Percentiles rank a stretch among this genome's conserved stretches.
phyloP scores from a whole-genome alignment of 306 rosid genomes.

The Cucumis hystrix region DNA sequence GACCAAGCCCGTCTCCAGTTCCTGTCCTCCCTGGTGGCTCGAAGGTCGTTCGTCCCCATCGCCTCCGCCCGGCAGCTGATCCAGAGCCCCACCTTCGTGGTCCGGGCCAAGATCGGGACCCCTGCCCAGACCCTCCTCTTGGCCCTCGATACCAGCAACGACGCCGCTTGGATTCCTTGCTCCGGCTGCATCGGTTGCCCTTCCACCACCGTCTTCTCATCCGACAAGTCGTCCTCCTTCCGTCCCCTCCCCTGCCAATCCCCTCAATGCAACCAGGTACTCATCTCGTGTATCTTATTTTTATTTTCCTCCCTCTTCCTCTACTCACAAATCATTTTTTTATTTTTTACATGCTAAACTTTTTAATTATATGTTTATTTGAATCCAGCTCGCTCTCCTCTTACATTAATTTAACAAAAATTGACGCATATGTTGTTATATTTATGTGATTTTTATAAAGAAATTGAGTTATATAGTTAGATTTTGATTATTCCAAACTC shows the following conservation, averaged over 20 bases:
- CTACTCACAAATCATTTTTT: too few species aligned
- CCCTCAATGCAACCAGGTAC: conserved; percentile 75
- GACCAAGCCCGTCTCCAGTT: conserved; percentile 55
- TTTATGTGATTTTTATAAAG: too few species aligned
- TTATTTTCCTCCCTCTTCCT: too few species aligned
- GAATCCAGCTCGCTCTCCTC: too few species aligned
- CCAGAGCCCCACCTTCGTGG: conserved; percentile 72
- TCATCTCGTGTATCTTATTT: neutral
- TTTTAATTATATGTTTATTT: too few species aligned
- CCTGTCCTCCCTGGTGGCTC: conserved; percentile 35
- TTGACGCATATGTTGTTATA: too few species aligned
- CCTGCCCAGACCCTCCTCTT: conserved; percentile 68
- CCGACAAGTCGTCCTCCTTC: conserved; percentile 41
- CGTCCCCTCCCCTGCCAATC: conserved; percentile 31
- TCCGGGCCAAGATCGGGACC: conserved; percentile 54
- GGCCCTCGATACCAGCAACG: conserved; percentile 83
- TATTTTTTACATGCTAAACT: too few species aligned
- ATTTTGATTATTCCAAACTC: too few species aligned
- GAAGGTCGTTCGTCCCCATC: conserved; percentile 51
- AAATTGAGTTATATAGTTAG: too few species aligned
- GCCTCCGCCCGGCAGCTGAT: conserved; percentile 75
- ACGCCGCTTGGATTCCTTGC: conserved; percentile 88
- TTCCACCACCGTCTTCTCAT: conserved; percentile 22
- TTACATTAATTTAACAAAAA: too few species aligned
- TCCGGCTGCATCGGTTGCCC: conserved; percentile 68